phyloP scores from a whole-genome alignment of 1,139 yeast genomes.

The Candida gigantensis region DNA sequence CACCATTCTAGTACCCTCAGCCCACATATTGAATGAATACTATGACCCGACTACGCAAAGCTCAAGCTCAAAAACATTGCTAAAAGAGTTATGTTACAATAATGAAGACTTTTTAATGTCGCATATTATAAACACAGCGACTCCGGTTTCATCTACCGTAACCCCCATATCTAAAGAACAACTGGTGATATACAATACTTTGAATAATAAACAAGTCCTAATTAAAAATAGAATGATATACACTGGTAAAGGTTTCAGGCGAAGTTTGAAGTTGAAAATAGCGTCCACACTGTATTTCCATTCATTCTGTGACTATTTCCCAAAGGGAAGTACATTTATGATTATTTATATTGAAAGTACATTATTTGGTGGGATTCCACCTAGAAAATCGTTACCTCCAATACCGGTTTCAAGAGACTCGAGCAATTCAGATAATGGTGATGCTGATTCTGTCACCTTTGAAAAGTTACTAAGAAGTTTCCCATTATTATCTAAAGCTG shows the following conservation, averaged over 20 bases:
- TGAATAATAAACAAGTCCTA: slow-evolving; percentile 59
- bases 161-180: slow-evolving; percentile 42
- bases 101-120: slow-evolving; percentile 69
- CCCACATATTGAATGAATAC: slow-evolving; percentile 49
- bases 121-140: slow-evolving; percentile 55
- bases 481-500: slow-evolving; percentile 47
- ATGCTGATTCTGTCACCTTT: slow-evolving; percentile 28
- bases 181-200: slow-evolving; percentile 53
- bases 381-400: slow-evolving; percentile 6
- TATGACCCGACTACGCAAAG: slow-evolving; percentile 49
- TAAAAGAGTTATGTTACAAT: slow-evolving; percentile 56
- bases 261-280: slow-evolving; percentile 47
- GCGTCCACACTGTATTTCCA: slow-evolving; percentile 43
- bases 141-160: slow-evolving; percentile 36
- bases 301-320: slow-evolving; percentile 49
- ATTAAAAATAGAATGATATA: slow-evolving; percentile 57
- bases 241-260: slow-evolving; percentile 59
- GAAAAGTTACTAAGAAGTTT: slow-evolving; percentile 47
- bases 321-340: slow-evolving; percentile 52
- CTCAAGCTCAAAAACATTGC: slow-evolving; percentile 31
- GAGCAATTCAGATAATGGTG: neutral
- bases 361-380: slow-evolving; percentile 37
- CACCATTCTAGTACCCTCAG: slow-evolving; percentile 63
- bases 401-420: slow-evolving; percentile 3
- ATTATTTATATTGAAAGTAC: slow-evolving; percentile 55